A percentile compares a stretch with the other conserved stretches of the same genome.
Evolutionary conservation across 2,329 filamentous ascomycete genomes (phyloP).

Genomic region (Talaromyces verruculosus): DNA sequence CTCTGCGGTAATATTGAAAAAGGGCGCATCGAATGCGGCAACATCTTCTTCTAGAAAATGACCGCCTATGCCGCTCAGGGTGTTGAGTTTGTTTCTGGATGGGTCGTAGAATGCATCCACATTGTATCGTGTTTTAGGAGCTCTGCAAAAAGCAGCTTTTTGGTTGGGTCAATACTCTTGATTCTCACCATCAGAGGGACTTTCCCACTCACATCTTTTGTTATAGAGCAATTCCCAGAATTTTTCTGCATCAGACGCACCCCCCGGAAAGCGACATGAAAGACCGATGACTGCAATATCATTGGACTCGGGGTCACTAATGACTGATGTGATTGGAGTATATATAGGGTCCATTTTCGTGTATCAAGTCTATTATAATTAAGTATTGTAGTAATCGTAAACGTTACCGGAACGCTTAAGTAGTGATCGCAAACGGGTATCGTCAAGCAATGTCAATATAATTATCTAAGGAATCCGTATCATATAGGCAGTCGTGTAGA

Average conservation of each 20-base stretch:
- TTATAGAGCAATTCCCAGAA: constrained; percentile 12
- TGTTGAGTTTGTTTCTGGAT: neutral
- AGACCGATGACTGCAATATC: constrained; percentile 22
- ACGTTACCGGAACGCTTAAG: neutral
- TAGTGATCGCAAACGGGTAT: neutral
- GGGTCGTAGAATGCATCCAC: constrained; percentile 7
- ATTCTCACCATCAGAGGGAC: neutral
- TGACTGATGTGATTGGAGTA: neutral
- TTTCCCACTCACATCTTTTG: constrained; percentile 8
- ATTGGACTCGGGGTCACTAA: neutral
- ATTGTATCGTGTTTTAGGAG: constrained; percentile 11
- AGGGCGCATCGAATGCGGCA: constrained; percentile 30
- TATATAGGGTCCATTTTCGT: neutral
- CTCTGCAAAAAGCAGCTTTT: neutral
- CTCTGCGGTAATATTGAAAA: constrained; percentile 31
- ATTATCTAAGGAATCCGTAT: neutral
- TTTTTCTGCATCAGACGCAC: constrained; percentile 3
- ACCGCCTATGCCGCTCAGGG: constrained; percentile 12
- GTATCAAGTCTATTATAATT: neutral
- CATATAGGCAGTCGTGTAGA: neutral
- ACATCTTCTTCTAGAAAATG: constrained; percentile 31
- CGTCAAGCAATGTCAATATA: neutral
- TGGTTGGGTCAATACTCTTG: neutral
- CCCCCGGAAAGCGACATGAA: constrained; percentile 20
- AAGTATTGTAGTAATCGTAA: neutral